phyloP scores from a whole-genome alignment of 1,139 yeast species.

The Hyphopichia pseudoburtonii region DNA sequence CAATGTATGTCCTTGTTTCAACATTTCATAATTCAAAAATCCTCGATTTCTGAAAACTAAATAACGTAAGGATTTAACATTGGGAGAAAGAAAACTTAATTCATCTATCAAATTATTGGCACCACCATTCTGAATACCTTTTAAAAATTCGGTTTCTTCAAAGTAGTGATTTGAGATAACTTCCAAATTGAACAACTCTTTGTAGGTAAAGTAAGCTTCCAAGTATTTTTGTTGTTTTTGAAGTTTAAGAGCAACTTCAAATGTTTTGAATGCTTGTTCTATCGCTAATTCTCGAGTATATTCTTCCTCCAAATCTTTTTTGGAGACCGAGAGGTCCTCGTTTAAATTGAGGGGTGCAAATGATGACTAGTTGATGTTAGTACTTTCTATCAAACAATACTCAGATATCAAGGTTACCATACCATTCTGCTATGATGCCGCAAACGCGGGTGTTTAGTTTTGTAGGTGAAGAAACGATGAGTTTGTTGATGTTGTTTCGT shows the following conservation, averaged over 20 bases:
- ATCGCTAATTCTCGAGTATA: slow-evolving; percentile 87
- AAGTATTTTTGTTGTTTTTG: slow-evolving; percentile 53
- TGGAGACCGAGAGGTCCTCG: slow-evolving; percentile 59
- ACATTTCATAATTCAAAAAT: slow-evolving; percentile 58
- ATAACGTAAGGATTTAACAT: slow-evolving; percentile 70
- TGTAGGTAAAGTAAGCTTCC: slow-evolving; percentile 57
- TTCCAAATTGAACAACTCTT: slow-evolving; percentile 64
- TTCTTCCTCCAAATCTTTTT: slow-evolving; percentile 68
- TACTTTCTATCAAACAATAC: no score
- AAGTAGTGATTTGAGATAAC: slow-evolving; percentile 55
- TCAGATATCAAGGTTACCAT: no score
- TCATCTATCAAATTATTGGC: slow-evolving; percentile 39
- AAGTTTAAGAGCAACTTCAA: slow-evolving; percentile 64
- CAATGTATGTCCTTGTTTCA: slow-evolving; percentile 12
- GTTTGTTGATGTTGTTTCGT: no score
- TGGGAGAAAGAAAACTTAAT: slow-evolving; percentile 56
- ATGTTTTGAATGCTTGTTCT: slow-evolving; percentile 79
- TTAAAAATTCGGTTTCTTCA: slow-evolving; percentile 39
- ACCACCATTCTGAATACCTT: slow-evolving; percentile 44
- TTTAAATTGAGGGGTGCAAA: slow-evolving; percentile 79
- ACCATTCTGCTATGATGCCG: no score
- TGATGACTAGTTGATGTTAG: slow-evolving; percentile 58
- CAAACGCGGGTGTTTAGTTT: no score
- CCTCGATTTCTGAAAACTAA: slow-evolving; percentile 83
- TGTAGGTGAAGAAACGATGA: no score